Evolutionary conservation across 176 grass and related monocot species (phyloP), one percentile per base, ranked within the genome.

Genomic region (Carex pumila): DNA sequence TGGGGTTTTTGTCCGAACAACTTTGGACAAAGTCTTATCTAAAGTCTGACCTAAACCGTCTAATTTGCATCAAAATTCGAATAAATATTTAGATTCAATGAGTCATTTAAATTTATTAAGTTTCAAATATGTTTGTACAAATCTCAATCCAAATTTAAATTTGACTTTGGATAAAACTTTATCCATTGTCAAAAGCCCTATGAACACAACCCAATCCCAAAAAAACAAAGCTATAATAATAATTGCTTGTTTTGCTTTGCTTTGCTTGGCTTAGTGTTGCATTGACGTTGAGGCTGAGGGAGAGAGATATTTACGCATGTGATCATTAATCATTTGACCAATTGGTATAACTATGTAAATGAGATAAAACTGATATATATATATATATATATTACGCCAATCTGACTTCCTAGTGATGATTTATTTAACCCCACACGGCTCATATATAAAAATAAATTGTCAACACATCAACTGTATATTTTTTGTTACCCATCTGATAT

Each of bases 341-440:
- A 69, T 39, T 39, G 6, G 8, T 68, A 34, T 39, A 37, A 68
- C 12, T 39, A 39, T 8, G 12, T 47, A 11, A 45, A 34, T 36
- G 11, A 66, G 37, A 39, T 0, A 39, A 39, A 17, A 37, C 17
- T 68, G 32, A 71, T 45, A 45, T 71, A 21, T 45, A 71, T 68
- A 68, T 12, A 71, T 45, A 45, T 71, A 21, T 45, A 71, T 68
- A 68, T 12, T 75, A 50, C 71, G 45, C 45, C 19, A 52, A 53
- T 25, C 45, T 75, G 71, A 75, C 43, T 52, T 25, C 47, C 12
- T 3, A 7, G 10, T 75, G 71, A 75, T 54, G 71, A 53, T 75
- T 75, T 75, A 75, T 75, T 72, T 53, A 29, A 53, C n/a, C 22
- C 47, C 71, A 53, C 71, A 75, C 71, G 71, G 2, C 12, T 75